These are phyloP conservation scores for Aspergillus steynii DNA, from an alignment of 495 filamentous ascomycete species.

Conservation along the genomic window DNA sequence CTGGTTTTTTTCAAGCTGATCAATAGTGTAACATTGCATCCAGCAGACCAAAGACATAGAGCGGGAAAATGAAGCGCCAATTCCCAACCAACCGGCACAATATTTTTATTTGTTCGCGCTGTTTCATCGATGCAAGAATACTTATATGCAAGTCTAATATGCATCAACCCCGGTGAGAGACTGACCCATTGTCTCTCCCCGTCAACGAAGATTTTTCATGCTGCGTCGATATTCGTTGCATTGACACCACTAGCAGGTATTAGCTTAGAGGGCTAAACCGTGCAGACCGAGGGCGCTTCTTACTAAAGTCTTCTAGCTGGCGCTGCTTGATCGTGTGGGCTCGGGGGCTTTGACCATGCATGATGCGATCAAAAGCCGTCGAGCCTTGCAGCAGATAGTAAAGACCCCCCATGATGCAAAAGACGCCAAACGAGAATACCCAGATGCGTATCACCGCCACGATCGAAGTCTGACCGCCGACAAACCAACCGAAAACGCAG, in stretches of 20 bases:
- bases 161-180: background rate
- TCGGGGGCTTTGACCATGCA: conserved; percentile 83
- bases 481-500: conserved; percentile 79
- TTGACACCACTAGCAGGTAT: conserved; percentile 16
- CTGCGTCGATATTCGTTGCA: conserved; percentile 20
- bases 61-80: background rate
- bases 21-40: background rate
- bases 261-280: conserved; percentile 1
- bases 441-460: conserved; percentile 83
- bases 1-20: background rate
- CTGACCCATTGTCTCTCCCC: conserved; percentile 6
- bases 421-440: conserved; percentile 85
- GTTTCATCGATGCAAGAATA: background rate
- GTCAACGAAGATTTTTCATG: conserved; percentile 18
- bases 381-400: conserved; percentile 80
- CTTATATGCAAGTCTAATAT: background rate
- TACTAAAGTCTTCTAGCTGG: conserved; percentile 82
- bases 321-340: conserved; percentile 68
- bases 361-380: conserved; percentile 80
- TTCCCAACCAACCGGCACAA: background rate
- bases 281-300: conserved; percentile 32
- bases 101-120: background rate
- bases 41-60: background rate
- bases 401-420: conserved; percentile 65
- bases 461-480: conserved; percentile 64